Percentiles rank a stretch among this genome's conserved stretches.
phyloP scores from a whole-genome alignment of 352 stramenopile species.

The Globisporangium carolinianum region DNA sequence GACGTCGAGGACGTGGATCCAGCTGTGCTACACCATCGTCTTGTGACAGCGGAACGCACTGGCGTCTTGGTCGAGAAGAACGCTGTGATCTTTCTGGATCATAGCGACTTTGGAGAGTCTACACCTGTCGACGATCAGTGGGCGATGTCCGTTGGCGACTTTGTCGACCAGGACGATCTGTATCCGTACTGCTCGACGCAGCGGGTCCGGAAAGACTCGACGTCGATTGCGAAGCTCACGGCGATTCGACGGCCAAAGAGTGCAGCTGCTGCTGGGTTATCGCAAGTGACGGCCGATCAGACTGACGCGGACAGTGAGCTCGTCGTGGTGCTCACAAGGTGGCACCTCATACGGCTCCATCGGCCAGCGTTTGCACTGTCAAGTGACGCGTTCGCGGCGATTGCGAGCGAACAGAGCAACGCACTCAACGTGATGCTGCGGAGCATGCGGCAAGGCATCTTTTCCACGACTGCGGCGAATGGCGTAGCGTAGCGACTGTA shows the following conservation, averaged over 20 bases:
- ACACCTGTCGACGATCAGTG: slow-evolving; percentile 1
- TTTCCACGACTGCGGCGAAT: not conserved
- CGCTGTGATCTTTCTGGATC: slow-evolving; percentile 11
- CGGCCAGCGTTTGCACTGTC: slow-evolving; percentile 2
- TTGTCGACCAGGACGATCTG: slow-evolving; percentile 12
- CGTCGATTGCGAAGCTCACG: slow-evolving; percentile 5
- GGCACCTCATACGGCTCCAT: slow-evolving; percentile 1
- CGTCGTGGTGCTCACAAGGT: slow-evolving; percentile 12
- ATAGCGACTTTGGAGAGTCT: not conserved
- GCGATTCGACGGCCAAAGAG: too few species aligned
- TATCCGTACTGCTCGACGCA: slow-evolving; percentile 9
- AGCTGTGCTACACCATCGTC: slow-evolving; percentile 3
- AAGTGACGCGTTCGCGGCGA: not conserved
- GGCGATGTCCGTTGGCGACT: slow-evolving; percentile 5
- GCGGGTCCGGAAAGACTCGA: slow-evolving; percentile 20
- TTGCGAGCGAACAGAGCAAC: not conserved
- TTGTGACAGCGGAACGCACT: not conserved
- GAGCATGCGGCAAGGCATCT: slow-evolving; percentile 4
- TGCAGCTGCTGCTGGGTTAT: too few species aligned
- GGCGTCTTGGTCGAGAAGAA: slow-evolving; percentile 4
- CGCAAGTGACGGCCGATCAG: too few species aligned
- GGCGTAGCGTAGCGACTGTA: not conserved
- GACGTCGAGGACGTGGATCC: slow-evolving; percentile 5
- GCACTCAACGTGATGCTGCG: slow-evolving; percentile 6
- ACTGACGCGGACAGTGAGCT: slow-evolving; percentile 1